Percentiles rank a stretch among this genome's conserved stretches.
These are phyloP conservation scores for Takashimella tepidaria DNA, from an alignment of 1,284 basidiomycete genomes.

Conservation along the genomic window DNA sequence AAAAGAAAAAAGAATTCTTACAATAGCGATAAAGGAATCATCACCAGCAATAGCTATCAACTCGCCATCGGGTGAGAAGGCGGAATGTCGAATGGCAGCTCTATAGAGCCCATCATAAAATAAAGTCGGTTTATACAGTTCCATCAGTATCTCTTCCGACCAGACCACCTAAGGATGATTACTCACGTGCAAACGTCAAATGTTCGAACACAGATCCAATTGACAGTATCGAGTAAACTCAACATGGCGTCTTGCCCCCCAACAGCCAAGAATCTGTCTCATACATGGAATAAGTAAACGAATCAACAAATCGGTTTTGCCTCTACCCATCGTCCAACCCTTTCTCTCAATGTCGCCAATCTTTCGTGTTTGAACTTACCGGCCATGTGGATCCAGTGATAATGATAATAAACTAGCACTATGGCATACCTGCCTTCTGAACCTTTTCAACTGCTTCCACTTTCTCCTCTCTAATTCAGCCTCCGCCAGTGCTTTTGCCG, in stretches of 20 bases:
- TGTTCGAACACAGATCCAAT: constrained; percentile 37
- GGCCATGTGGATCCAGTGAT: constrained; percentile 28
- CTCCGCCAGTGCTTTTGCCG: constrained; percentile 7
- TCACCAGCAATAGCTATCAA: constrained; percentile 39
- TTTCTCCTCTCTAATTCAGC: constrained; percentile 14
- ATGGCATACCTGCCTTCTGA: constrained; percentile 23
- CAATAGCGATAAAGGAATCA: constrained; percentile 30
- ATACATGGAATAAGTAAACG: neutral
- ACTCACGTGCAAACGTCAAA: constrained; percentile 37
- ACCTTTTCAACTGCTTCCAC: constrained; percentile 25
- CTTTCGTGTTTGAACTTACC: constrained; percentile 9
- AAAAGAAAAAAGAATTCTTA: too few relatives aligned
- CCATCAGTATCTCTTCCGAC: neutral
- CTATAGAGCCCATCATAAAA: constrained; percentile 8
- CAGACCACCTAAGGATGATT: neutral
- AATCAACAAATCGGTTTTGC: neutral
- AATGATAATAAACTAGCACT: constrained; percentile 28
- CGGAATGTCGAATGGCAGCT: constrained; percentile 32
- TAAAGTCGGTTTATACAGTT: neutral
- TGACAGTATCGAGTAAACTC: constrained; percentile 28
- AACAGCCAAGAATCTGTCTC: constrained; percentile 27
- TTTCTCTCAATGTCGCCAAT: too few relatives aligned
- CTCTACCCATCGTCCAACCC: too few relatives aligned
- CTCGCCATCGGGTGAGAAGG: constrained; percentile 40
- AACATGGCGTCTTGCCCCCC: constrained; percentile 41